These are phyloP conservation scores for Cystofilobasidium capitatum DNA, from an alignment of 768 basidiomycete species.

Conservation along the genomic window DNA sequence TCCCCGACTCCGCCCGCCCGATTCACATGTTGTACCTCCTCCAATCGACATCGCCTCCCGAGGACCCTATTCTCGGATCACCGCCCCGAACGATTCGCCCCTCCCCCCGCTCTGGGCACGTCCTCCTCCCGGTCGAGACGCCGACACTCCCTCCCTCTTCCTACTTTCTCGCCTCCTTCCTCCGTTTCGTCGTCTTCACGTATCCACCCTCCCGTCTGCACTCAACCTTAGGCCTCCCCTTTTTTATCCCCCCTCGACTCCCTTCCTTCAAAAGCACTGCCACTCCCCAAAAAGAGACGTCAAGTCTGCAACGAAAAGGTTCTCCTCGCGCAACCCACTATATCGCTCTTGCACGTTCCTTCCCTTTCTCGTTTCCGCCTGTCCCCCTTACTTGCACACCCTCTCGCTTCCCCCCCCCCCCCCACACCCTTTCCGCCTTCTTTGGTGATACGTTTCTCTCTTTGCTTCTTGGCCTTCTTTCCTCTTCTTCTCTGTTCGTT, in stretches of 20 bases:
- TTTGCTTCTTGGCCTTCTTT: neutral
- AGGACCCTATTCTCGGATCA: too few relatives aligned
- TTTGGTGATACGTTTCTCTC: neutral
- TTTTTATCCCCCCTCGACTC: neutral
- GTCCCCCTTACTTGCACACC: too few relatives aligned
- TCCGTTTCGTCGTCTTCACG: neutral
- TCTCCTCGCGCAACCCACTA: neutral
- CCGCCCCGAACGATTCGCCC: too few relatives aligned
- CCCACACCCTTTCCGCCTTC: neutral
- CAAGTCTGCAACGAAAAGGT: too few relatives aligned
- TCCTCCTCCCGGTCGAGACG: too few relatives aligned
- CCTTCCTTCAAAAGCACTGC: neutral
- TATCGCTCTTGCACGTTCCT: neutral
- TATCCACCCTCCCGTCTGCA: neutral
- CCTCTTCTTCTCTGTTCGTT: neutral
- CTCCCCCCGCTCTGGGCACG: too few relatives aligned
- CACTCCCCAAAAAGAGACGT: too few relatives aligned
- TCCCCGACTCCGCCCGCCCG: too few relatives aligned
- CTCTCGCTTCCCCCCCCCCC: neutral
- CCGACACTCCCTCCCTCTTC: too few relatives aligned
- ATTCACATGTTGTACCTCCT: too few relatives aligned
- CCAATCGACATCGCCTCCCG: too few relatives aligned
- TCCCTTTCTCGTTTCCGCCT: too few relatives aligned
- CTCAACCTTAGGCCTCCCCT: neutral
- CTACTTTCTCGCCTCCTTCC: neutral